phyloP scores from a whole-genome alignment of 179 eudicot species.

The Sideroxylon spinosum region DNA sequence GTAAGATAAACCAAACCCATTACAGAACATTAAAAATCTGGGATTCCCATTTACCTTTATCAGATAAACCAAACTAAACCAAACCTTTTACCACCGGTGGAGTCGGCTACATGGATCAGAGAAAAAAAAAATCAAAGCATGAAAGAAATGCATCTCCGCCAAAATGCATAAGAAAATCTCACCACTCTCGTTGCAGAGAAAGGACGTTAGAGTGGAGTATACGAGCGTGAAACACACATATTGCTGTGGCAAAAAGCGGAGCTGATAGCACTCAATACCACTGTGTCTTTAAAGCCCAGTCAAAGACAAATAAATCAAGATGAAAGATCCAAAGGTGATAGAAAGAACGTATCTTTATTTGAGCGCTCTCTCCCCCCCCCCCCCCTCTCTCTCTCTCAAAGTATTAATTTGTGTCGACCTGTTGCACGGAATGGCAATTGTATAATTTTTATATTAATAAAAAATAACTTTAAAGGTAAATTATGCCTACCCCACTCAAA shows the following conservation, averaged over 20 bases:
- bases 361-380: too few relatives aligned
- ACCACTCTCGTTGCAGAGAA: conserved; percentile 8
- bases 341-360: too few relatives aligned
- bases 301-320: not conserved
- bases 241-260: not conserved
- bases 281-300: not conserved
- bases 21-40: not conserved
- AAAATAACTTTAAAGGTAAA: too few relatives aligned
- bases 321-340: not conserved
- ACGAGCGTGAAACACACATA: not conserved
- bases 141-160: not conserved
- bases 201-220: not conserved
- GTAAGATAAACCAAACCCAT: conserved; percentile 10
- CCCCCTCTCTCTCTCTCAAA: too few relatives aligned
- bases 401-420: too few relatives aligned
- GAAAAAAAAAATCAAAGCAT: not conserved
- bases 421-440: too few relatives aligned
- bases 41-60: conserved; percentile 17
- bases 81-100: too few relatives aligned
- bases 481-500: too few relatives aligned
- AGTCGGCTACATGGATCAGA: too few relatives aligned
- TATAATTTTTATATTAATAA: too few relatives aligned
- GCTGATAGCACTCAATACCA: not conserved
- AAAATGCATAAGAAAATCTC: not conserved
- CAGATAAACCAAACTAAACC: too few relatives aligned